Conservation (phyloP, 495 filamentous ascomycete species). For the Podospora pseudopauciseta region DNA sequence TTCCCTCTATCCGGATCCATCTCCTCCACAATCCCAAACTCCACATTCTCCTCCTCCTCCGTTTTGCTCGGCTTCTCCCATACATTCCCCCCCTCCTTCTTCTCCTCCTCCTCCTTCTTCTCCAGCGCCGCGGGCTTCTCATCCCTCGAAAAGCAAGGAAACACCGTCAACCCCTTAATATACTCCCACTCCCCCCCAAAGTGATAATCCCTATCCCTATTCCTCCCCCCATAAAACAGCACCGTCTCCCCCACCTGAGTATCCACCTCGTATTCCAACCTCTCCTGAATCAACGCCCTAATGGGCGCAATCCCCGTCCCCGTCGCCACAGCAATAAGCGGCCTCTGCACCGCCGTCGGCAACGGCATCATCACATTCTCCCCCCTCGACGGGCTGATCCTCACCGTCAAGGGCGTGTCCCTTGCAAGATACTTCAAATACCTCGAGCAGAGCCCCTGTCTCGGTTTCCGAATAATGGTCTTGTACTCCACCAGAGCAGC, state of each 20-base stretch:
- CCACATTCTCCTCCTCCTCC: not conserved
- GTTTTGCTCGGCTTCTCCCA: too few relatives aligned
- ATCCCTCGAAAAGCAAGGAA: conserved; percentile 77
- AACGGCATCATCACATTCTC: conserved; percentile 10
- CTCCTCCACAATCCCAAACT: not conserved
- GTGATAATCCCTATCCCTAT: conserved; percentile 68
- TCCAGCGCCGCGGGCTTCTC: conserved; percentile 19
- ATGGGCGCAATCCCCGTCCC: conserved; percentile 92
- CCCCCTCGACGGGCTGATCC: conserved; percentile 37
- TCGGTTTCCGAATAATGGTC: conserved; percentile 78
- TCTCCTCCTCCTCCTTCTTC: not conserved
- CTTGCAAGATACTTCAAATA: conserved; percentile 66
- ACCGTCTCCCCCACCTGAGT: conserved; percentile 29
- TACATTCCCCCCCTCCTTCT: too few relatives aligned
- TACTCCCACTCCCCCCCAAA: conserved; percentile 70
- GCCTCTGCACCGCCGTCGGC: conserved; percentile 27
- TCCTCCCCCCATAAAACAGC: conserved; percentile 80
- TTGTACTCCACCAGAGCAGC: conserved; percentile 90
- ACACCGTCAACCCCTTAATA: conserved; percentile 49
- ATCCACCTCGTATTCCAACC: conserved; percentile 25
- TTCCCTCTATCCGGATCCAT: conserved; percentile 39
- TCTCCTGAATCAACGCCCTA: conserved; percentile 72
- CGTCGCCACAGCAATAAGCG: conserved; percentile 77
- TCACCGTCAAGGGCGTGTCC: conserved; percentile 54
- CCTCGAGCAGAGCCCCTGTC: conserved; percentile 85